A percentile compares a stretch with the other conserved stretches of the same genome.
Conservation (phyloP, 768 basidiomycete species). For the Heimioporus sp. region DNA sequence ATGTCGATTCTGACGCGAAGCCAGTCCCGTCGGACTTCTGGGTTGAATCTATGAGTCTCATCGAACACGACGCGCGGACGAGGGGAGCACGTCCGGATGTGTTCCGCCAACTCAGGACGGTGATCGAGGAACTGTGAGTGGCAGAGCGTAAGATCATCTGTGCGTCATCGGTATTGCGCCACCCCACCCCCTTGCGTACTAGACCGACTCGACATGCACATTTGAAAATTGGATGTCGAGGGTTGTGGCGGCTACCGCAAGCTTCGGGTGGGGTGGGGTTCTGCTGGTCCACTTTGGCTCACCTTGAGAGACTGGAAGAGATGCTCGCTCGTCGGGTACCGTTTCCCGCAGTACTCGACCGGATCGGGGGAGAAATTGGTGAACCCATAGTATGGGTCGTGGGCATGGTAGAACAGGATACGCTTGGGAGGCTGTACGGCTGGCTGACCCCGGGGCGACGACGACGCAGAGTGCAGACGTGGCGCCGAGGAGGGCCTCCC, state of each 20-base stretch:
- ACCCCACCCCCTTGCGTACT: slow-evolving; percentile 4
- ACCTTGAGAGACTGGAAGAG: slow-evolving; percentile 47
- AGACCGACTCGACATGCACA: background rate
- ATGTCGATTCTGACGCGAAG: slow-evolving; percentile 32
- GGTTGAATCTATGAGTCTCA: slow-evolving; percentile 35
- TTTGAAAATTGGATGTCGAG: background rate
- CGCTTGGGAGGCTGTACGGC: slow-evolving; percentile 19
- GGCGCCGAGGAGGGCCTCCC: slow-evolving; percentile 8
- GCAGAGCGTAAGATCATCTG: slow-evolving; percentile 12
- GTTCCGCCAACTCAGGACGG: slow-evolving; percentile 33
- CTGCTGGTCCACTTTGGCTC: slow-evolving; percentile 3
- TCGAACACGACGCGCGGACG: slow-evolving; percentile 33
- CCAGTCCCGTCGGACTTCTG: slow-evolving; percentile 36
- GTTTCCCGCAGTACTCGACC: slow-evolving; percentile 36
- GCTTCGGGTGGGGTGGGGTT: background rate
- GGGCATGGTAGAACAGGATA: slow-evolving; percentile 32
- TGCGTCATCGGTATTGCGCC: slow-evolving; percentile 10
- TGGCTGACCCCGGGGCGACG: slow-evolving; percentile 13
- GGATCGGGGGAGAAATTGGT: slow-evolving; percentile 45
- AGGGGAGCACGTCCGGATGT: slow-evolving; percentile 34
- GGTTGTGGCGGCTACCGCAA: background rate
- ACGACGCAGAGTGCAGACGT: slow-evolving; percentile 23
- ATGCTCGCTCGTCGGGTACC: slow-evolving; percentile 47
- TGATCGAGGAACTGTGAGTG: slow-evolving; percentile 32
- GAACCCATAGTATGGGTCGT: slow-evolving; percentile 38